phyloP scores from a whole-genome alignment of 495 filamentous ascomycete species.

The Gamarada debralockiae region DNA sequence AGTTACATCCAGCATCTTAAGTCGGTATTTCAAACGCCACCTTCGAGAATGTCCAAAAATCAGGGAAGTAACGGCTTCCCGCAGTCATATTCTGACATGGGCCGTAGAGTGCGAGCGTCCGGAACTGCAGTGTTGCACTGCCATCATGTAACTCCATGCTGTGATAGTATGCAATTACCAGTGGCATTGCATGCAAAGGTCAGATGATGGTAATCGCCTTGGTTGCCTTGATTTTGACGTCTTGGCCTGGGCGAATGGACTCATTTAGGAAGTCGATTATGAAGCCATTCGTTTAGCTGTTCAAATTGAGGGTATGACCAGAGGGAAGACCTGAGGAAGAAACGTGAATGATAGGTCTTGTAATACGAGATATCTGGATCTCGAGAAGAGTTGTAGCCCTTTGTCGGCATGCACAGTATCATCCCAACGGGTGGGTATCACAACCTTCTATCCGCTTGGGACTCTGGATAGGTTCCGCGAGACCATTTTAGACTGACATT shows the following conservation, averaged over 20 bases:
- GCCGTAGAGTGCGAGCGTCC: neutral
- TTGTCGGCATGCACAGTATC: neutral
- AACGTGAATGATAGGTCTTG: neutral
- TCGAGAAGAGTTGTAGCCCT: neutral
- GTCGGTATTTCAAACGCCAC: neutral
- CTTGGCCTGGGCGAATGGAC: neutral
- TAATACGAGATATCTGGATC: conserved; percentile 11
- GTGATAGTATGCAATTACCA: neutral
- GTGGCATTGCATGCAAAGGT: neutral
- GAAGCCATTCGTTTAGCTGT: neutral
- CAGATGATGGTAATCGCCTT: neutral
- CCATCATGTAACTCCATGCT: neutral
- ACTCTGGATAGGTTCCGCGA: too few species aligned
- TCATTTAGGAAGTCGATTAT: neutral
- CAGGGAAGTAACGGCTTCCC: neutral
- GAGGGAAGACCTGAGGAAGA: neutral
- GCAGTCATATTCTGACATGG: neutral
- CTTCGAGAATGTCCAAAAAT: neutral
- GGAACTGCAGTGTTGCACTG: neutral
- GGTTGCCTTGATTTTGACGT: neutral
- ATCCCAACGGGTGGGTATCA: neutral
- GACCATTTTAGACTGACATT: too few species aligned
- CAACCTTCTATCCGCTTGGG: neutral
- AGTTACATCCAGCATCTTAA: too few species aligned
- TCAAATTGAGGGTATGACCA: neutral